Conservation (phyloP, 2,329 filamentous ascomycete genomes). For the Verticillium alfalfae region DNA sequence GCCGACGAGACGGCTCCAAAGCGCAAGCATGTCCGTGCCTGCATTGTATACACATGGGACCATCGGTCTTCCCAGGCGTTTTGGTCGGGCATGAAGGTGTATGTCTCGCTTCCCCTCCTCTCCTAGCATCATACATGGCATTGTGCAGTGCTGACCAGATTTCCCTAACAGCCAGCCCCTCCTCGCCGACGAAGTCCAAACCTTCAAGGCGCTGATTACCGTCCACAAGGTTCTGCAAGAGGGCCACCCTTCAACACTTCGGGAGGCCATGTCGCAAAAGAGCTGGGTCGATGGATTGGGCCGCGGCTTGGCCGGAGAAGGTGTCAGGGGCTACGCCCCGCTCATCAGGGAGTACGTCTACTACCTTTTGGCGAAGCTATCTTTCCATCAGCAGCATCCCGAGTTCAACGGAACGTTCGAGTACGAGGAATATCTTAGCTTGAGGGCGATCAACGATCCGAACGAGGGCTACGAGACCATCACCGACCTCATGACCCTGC, state of each 20-base stretch:
- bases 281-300: conserved; percentile 91
- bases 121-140: not conserved
- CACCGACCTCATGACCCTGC: conserved; percentile 89
- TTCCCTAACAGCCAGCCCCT: conserved; percentile 73
- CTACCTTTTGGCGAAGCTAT: conserved; percentile 88
- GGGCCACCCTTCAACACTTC: conserved; percentile 81
- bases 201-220: conserved; percentile 96
- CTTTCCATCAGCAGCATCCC: conserved; percentile 93
- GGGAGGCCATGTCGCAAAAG: conserved; percentile 83
- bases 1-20: conserved; percentile 64
- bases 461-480: conserved; percentile 98
- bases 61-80: conserved; percentile 93
- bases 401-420: conserved; percentile 99
- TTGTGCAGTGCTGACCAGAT: conserved; percentile 1
- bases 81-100: conserved; percentile 99
- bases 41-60: conserved; percentile 99
- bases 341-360: conserved; percentile 96
- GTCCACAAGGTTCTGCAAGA: conserved; percentile 97
- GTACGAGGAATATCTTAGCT: conserved; percentile 96
- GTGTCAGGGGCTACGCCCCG: conserved; percentile 82
- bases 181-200: conserved; percentile 95
- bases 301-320: conserved; percentile 75
- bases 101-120: conserved; percentile 30
- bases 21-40: conserved; percentile 93
- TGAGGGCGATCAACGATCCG: conserved; percentile 97